Base-by-base conservation (phyloP, 768 basidiomycete genomes). In the Amanita polypyramis region DNA sequence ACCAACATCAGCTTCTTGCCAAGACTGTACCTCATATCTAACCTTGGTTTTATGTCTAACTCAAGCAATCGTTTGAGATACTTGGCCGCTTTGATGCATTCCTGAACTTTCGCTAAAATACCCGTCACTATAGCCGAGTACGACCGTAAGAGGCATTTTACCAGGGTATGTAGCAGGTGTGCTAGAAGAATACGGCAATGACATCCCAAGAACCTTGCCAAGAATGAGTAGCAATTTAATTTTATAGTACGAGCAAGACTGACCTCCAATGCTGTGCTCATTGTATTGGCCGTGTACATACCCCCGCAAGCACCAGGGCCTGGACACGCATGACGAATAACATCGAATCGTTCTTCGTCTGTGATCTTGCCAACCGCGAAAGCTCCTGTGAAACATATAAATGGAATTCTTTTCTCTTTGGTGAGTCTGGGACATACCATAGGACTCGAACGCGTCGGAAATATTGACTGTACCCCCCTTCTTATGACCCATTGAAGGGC, bases 261-360 rank as follows among this genome's bases (percentile, higher is more conserved):
- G n/a, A 67, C 71, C 61, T 92, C 90, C 25, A 93, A 70, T 14
- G 76, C 82, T 35, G 85, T 82, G 52, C 85, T 86, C 89, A 92
- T 91, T 0, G 89, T 91, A 56, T 92, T 92, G 29, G 90, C 89
- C 7, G 88, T 90, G 60, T 80, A 91, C 88, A 91, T 91, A 11
- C 87, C 88, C 23, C 89, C 88, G 55, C 89, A 91, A 19, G 82
- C 85, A 43, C 90, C 90, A 12, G 86, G 67, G 8, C 86, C 85
- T 12, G 90, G 88, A 58, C 90, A 93, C 27, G 89, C 80, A 64
- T 92, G 79, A 32, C 82, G 78, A 33, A 93, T 80, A 40, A 92
- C 87, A 54, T 94, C 90, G 54, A 88, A 77, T 23, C 84, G 75
- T 59, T 93, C 76, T 55, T 86, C 85, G 36, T 90, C 86, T 35